Evolutionary conservation across 495 filamentous ascomycete species (phyloP).

Genomic region (Rusavskia elegans): DNA sequence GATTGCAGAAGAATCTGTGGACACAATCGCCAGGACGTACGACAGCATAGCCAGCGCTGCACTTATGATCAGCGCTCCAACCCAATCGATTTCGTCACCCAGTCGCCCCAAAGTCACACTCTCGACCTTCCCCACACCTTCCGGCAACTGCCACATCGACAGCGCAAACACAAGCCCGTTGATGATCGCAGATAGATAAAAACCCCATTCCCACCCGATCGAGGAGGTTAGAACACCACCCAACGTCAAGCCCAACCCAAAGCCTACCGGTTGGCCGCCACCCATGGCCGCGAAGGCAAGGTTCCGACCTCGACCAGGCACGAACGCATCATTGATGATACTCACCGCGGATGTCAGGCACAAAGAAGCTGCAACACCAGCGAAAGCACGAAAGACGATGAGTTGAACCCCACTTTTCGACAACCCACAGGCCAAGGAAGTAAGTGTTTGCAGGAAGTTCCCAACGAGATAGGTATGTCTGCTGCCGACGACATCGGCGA

Average conservation of each 20-base stretch:
- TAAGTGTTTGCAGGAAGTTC: slow-evolving; percentile 25
- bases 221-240: slow-evolving; percentile 32
- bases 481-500: slow-evolving; percentile 35
- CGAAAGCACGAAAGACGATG: slow-evolving; percentile 33
- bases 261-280: slow-evolving; percentile 32
- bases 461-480: slow-evolving; percentile 28
- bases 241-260: slow-evolving; percentile 34
- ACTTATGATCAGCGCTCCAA: slow-evolving; percentile 26
- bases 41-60: slow-evolving; percentile 27
- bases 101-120: slow-evolving; percentile 7
- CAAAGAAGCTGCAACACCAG: slow-evolving; percentile 32
- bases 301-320: slow-evolving; percentile 30
- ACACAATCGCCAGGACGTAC: slow-evolving; percentile 27
- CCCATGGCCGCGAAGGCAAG: slow-evolving; percentile 35
- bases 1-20: slow-evolving; percentile 21
- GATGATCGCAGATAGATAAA: slow-evolving; percentile 27
- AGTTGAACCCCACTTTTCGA: slow-evolving; percentile 28
- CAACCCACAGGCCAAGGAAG: slow-evolving; percentile 31
- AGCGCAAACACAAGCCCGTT: slow-evolving; percentile 17
- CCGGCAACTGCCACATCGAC: slow-evolving; percentile 22
- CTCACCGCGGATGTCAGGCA: slow-evolving; percentile 34
- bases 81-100: slow-evolving; percentile 31
- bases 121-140: neutral
- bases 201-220: slow-evolving; percentile 32
- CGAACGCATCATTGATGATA: slow-evolving; percentile 27